Evolutionary conservation across 345 rosid species (phyloP), one percentile per base, ranked within the genome.

Genomic region (Lepidium aucheri): DNA sequence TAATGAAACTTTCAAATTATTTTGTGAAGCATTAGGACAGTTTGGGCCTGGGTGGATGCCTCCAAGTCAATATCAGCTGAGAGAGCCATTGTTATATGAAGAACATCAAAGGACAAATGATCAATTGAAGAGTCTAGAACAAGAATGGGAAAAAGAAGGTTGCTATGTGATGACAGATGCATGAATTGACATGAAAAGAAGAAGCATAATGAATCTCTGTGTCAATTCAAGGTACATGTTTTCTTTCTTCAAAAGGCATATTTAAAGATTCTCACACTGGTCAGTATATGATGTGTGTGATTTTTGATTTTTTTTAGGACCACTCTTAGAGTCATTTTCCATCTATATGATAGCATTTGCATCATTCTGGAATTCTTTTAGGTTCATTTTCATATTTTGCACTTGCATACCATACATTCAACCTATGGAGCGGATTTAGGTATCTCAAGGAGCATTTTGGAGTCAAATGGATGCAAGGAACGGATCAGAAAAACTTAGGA

Each of bases 31-130:
- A 18, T 9, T 67, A 8, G 45, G 63, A n/a, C 26, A 30, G 3
- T 67, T 67, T 67, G 54, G 54, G 45, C 53, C 26, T 18, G 62
- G 16, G 1, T 53, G 53, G 54, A 11, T 55, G 17, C 45, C 53
- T 20, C 45, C 54, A 32, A 67, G 1, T 33, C 54, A 43, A 20
- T 53, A 67, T 2, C 43, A 53, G 4, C 16, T 67, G 11, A 32
- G 38, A 1, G 18, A 32, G n/a, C 44, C 53, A 18, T 1, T 66
- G 2, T 10, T 67, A 14, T 44, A 56, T 0, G 55, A 55, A 16
- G 55, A 56, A 44, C 6, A 54, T 33, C 52, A 35, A 15, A 67
- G 34, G 11, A 44, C 17, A 10, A 67, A 34, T 6, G 7, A 55
- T 8, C 1, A 1, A 0, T 17, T 67, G 13, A 67, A 44, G 34